Evolutionary conservation across 805 yeast species (phyloP).

Genomic region (Zygoascus biomembranicola): DNA sequence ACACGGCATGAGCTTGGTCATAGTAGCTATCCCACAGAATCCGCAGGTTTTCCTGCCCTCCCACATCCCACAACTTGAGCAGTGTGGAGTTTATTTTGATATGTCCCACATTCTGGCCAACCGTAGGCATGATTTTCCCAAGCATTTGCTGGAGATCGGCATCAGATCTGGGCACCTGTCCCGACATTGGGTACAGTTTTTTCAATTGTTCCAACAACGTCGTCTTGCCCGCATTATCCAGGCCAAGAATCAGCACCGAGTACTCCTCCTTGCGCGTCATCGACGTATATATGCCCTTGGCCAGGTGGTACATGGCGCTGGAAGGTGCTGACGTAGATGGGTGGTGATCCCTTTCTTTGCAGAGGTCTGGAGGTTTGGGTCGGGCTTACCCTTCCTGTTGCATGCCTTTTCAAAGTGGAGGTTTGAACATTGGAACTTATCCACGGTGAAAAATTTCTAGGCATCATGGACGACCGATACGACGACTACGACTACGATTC

Average conservation of each 20-base stretch:
- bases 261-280: slow-evolving; percentile 58
- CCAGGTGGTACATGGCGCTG: slow-evolving; percentile 55
- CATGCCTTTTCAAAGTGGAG: neutral
- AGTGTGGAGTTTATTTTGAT: slow-evolving; percentile 32
- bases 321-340: neutral
- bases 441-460: neutral
- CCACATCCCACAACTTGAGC: slow-evolving; percentile 91
- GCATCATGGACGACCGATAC: slow-evolving; percentile 13
- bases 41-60: slow-evolving; percentile 85
- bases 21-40: slow-evolving; percentile 84
- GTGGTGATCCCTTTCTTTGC: too few species aligned
- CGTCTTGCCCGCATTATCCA: slow-evolving; percentile 96
- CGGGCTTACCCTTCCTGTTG: neutral
- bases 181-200: slow-evolving; percentile 17
- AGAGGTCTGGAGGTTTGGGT: too few species aligned
- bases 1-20: slow-evolving; percentile 78
- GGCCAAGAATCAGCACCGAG: slow-evolving; percentile 73
- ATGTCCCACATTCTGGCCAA: slow-evolving; percentile 71
- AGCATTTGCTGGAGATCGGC: neutral
- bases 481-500: slow-evolving; percentile 14
- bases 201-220: slow-evolving; percentile 64
- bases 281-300: slow-evolving; percentile 49
- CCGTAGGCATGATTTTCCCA: slow-evolving; percentile 66
- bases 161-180: neutral
- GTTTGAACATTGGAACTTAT: neutral